Conservation (phyloP, 2,329 filamentous ascomycete species). For the Helminthosporium solani region DNA sequence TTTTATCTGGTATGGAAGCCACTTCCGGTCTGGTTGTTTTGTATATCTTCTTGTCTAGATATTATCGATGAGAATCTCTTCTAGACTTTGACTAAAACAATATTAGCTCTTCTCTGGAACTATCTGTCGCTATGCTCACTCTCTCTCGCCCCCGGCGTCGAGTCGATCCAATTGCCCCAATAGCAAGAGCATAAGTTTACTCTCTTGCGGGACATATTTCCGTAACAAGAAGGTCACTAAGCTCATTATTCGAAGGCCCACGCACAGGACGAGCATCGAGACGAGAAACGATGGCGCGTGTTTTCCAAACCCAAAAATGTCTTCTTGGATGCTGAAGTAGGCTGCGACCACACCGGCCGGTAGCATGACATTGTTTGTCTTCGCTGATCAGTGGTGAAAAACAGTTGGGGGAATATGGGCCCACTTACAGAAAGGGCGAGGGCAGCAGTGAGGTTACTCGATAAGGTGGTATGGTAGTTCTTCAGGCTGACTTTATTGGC, state of each 20-base stretch:
- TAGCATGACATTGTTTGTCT: conserved; percentile 13
- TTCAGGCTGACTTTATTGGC: conserved; percentile 3
- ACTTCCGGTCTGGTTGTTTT: no score
- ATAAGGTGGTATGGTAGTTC: neutral
- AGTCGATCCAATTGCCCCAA: neutral
- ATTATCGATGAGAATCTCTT: no score
- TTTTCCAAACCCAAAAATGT: conserved; percentile 11
- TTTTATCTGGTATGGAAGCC: no score
- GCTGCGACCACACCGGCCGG: conserved; percentile 11
- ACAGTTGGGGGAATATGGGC: neutral
- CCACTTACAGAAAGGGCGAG: conserved; percentile 10
- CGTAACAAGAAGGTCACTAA: conserved; percentile 1
- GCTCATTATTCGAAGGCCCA: neutral
- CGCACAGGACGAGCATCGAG: conserved; percentile 3
- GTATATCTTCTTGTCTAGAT: no score
- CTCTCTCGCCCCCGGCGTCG: neutral
- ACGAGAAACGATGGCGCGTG: conserved; percentile 9
- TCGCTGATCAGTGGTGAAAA: neutral
- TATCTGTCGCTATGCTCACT: no score
- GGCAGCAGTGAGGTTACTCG: conserved; percentile 8
- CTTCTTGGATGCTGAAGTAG: conserved; percentile 13
- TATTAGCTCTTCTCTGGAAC: no score
- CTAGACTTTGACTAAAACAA: no score
- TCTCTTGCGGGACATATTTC: neutral
- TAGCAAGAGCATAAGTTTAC: neutral